phyloP scores from a whole-genome alignment of 306 rosid species.

The Inga oerstediana region DNA sequence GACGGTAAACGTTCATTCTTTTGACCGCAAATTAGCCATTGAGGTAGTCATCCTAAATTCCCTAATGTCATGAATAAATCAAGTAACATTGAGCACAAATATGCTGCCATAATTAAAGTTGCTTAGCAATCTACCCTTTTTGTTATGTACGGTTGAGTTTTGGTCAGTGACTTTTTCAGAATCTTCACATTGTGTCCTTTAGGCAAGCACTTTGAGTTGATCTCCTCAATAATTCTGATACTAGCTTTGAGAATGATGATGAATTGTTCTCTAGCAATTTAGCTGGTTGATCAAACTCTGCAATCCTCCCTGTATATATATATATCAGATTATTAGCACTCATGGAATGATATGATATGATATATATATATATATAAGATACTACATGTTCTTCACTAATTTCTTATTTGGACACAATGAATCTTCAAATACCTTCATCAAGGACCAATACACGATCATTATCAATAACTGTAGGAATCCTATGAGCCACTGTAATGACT shows the following conservation, averaged over 20 bases:
- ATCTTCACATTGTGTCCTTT: slow-evolving; percentile 10
- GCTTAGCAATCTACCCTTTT: not conserved
- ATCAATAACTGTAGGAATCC: slow-evolving; percentile 85
- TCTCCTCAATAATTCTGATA: slow-evolving; percentile 71
- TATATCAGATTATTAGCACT: slow-evolving; percentile 19
- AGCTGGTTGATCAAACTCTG: slow-evolving; percentile 70
- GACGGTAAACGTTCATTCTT: too few relatives aligned
- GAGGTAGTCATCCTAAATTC: not conserved
- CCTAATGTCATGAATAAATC: not conserved
- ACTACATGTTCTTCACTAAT: slow-evolving; percentile 14
- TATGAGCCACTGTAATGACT: slow-evolving; percentile 84
- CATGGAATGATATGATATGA: not conserved
- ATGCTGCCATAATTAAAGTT: not conserved
- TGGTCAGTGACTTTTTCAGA: not conserved
- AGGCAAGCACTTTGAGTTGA: slow-evolving; percentile 47
- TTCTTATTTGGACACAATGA: not conserved
- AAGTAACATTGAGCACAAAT: slow-evolving; percentile 3
- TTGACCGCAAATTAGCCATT: too few relatives aligned
- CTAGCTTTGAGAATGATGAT: slow-evolving; percentile 85
- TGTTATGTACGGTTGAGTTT: slow-evolving; percentile 9
- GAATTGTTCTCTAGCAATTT: slow-evolving; percentile 59
- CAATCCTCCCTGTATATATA: slow-evolving; percentile 56
- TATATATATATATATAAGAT: not conserved
- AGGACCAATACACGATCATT: slow-evolving; percentile 85
- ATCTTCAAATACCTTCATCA: slow-evolving; percentile 60